Conservation (phyloP, 225 moss, liverwort and hornwort species). For the Thuidium tamariscinum region DNA sequence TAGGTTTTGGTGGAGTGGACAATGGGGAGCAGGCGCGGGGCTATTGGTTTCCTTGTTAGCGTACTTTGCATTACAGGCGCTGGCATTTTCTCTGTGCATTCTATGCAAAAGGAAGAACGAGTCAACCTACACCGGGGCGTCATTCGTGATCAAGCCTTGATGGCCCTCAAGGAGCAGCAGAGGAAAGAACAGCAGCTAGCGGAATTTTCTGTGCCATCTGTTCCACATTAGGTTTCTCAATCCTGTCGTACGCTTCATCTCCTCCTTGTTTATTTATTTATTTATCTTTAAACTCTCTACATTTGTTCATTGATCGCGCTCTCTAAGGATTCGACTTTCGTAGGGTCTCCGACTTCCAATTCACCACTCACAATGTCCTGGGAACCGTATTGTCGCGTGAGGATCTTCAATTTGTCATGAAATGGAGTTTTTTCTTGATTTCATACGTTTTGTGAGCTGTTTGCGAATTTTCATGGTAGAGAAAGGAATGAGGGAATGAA, state of each 20-base stretch:
- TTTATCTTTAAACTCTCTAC: neutral
- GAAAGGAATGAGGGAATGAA: neutral
- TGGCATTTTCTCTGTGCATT: conserved; percentile 70
- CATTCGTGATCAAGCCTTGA: conserved; percentile 69
- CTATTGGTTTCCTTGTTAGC: conserved; percentile 50
- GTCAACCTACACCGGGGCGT: conserved; percentile 73
- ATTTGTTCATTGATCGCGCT: neutral
- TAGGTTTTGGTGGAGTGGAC: neutral
- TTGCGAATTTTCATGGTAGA: neutral
- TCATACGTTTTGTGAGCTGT: neutral
- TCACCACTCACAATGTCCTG: neutral
- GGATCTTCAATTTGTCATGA: neutral
- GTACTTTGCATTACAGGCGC: conserved; percentile 43
- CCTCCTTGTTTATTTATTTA: neutral
- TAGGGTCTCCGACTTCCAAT: conserved; percentile 9
- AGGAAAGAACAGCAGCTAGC: conserved; percentile 7
- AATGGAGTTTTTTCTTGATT: neutral
- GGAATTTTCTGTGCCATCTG: conserved; percentile 7
- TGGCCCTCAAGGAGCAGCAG: conserved; percentile 58
- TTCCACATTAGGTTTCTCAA: conserved; percentile 2
- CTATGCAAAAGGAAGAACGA: conserved; percentile 76
- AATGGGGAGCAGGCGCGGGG: conserved; percentile 27
- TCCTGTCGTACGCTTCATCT: neutral
- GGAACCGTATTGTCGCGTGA: neutral
- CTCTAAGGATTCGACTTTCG: neutral